These are phyloP conservation scores for Hemisphaericaspora nanyangensis DNA, from an alignment of 805 yeast species.

Conservation along the genomic window DNA sequence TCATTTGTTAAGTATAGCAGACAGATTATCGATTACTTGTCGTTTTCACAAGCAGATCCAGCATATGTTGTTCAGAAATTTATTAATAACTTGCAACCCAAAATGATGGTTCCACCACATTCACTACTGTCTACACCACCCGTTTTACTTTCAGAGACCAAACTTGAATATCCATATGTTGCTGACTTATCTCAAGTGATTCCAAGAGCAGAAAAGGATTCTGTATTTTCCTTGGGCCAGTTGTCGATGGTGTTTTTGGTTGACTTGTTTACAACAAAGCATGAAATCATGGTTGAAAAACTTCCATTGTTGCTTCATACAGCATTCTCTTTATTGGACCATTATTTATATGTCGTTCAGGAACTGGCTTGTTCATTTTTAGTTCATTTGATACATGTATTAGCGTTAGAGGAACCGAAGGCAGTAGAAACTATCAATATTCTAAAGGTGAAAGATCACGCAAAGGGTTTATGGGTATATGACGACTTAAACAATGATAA, in stretches of 20 bases:
- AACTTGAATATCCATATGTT: slow-evolving; percentile 57
- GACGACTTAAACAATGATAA: slow-evolving; percentile 78
- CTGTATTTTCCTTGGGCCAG: slow-evolving; percentile 84
- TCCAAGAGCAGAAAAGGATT: slow-evolving; percentile 53
- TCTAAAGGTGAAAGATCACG: slow-evolving; percentile 50
- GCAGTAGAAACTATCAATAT: slow-evolving; percentile 54
- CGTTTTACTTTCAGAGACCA: slow-evolving; percentile 4
- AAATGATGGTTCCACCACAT: slow-evolving; percentile 79
- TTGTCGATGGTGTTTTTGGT: slow-evolving; percentile 80
- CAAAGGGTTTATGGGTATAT: slow-evolving; percentile 67
- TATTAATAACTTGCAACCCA: slow-evolving; percentile 72
- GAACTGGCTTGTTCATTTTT: slow-evolving; percentile 79
- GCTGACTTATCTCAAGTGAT: slow-evolving; percentile 67
- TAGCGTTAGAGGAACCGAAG: slow-evolving; percentile 52
- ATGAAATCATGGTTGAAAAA: slow-evolving; percentile 54
- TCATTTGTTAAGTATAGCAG: slow-evolving; percentile 74
- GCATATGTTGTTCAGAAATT: slow-evolving; percentile 55
- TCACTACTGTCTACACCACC: slow-evolving; percentile 8
- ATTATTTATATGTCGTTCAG: slow-evolving; percentile 77
- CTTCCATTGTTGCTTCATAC: slow-evolving; percentile 77
- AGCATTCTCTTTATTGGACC: slow-evolving; percentile 78
- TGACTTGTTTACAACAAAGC: slow-evolving; percentile 67
- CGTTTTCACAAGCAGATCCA: slow-evolving; percentile 47
- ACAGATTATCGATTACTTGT: slow-evolving; percentile 76
- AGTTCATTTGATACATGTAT: slow-evolving; percentile 65